These are phyloP conservation scores for Malus asiatica DNA, from an alignment of 306 rosid genomes.

Conservation along the genomic window DNA sequence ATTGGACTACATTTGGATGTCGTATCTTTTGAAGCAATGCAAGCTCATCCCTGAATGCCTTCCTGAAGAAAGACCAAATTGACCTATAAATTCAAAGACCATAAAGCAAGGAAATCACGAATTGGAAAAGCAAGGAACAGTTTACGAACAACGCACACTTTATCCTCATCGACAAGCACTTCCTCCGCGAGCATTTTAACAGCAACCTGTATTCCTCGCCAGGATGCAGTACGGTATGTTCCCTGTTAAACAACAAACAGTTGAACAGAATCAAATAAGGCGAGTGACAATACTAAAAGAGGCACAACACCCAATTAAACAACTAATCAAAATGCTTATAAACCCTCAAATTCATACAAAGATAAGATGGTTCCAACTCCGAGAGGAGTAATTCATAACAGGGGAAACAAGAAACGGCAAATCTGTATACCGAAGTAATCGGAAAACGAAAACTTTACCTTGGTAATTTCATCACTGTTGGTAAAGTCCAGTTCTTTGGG, in stretches of 20 bases:
- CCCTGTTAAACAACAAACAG: conserved; percentile 42
- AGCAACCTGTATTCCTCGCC: conserved; percentile 96
- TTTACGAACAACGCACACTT: conserved; percentile 61
- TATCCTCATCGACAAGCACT: conserved; percentile 54
- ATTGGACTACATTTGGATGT: conserved; percentile 94
- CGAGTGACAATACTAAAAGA: not conserved
- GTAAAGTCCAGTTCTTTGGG: conserved; percentile 86
- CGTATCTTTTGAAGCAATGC: conserved; percentile 86
- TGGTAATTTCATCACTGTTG: conserved; percentile 62
- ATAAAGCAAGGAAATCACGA: not conserved
- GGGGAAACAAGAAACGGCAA: not conserved
- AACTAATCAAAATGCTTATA: not conserved
- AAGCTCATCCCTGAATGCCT: conserved; percentile 84
- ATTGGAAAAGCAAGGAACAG: not conserved
- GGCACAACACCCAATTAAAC: not conserved
- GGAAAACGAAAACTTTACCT: conserved; percentile 33
- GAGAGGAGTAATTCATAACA: not conserved
- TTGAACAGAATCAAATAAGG: not conserved
- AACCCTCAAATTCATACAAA: not conserved
- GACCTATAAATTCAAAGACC: conserved; percentile 15
- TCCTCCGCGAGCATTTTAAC: conserved; percentile 77
- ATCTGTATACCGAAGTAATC: not conserved
- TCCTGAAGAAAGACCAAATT: conserved; percentile 46
- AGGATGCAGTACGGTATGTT: conserved; percentile 69
- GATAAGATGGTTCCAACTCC: not conserved